Base-by-base conservation (phyloP, 75 land plant species). In the Selaginella moellendorffii region DNA sequence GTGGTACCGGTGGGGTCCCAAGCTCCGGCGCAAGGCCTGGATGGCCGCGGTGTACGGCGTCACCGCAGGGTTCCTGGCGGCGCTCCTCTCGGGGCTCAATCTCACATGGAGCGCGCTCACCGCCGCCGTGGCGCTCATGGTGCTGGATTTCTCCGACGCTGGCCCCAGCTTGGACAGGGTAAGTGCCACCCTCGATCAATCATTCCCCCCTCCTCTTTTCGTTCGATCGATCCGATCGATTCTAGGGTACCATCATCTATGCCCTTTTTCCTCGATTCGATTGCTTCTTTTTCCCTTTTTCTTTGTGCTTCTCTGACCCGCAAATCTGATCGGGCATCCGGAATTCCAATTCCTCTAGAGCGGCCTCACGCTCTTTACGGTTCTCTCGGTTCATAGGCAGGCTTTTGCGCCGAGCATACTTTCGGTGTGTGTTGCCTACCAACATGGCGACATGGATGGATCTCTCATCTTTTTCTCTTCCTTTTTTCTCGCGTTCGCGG, bases 91-190 rank as follows among this genome's bases (percentile, higher is more conserved):
- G 14, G 74, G 74, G 14, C 17, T 72, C 61, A 52, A 68, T 25
- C 60, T 72, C 1, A 25, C 74, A 2, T 72, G 74, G 74, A 66
- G 60, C 27, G 69, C 71, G 0, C 24, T 72, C 25, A 72, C 74
- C 0, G 70, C 54, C 30, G 70, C 74, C 5, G 70, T 72, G 18
- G 46, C 51, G 1, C 63, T 72, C 52, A 72, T 68, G 53, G 71
- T 60, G 29, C 63, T 66, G 23, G 71, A 66, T 20, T 72, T 72
- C 72, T 72, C 71, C 14, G 74, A 72, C 24, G 74, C 74, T 26
- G 69, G 69, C 31, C 24, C 72, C 25, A 54, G 72, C 52, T 70
- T 66, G 12, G 70, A 66, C 30, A 64, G 14, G 69, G 68, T 61
- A 1, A 12, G 27, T 0, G n/a, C 54, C 10, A 54, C 21, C 1